Conservation (phyloP, 1,139 yeast species). For the Geotrichum aggregatum region DNA sequence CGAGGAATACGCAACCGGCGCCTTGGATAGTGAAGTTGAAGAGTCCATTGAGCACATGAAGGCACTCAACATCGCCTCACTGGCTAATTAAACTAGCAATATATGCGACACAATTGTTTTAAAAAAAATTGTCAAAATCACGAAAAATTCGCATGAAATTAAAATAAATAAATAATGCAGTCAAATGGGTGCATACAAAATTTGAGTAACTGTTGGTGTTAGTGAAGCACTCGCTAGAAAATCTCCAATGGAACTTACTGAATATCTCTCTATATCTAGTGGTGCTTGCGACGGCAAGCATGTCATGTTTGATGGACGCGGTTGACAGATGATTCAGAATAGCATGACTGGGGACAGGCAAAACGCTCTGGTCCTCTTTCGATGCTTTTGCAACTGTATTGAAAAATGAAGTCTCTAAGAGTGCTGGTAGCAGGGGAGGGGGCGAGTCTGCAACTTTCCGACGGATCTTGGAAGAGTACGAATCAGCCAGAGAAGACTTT, state of each 20-base stretch:
- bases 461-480: conserved; percentile 45
- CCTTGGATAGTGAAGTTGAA: conserved; percentile 78
- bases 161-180: not conserved
- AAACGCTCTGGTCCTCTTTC: conserved; percentile 57
- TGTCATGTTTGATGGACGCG: conserved; percentile 88
- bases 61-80: conserved; percentile 62
- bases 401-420: conserved; percentile 83
- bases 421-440: conserved; percentile 96
- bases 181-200: conserved; percentile 48
- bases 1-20: conserved; percentile 93
- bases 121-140: too few species aligned
- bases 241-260: conserved; percentile 8
- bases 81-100: conserved; percentile 19
- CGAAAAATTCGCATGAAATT: not conserved
- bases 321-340: conserved; percentile 92
- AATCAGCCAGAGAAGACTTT: conserved; percentile 36
- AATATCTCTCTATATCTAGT: conserved; percentile 82
- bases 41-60: conserved; percentile 82
- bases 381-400: conserved; percentile 59
- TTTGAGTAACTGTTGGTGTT: conserved; percentile 60
- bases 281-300: conserved; percentile 80
- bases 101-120: too few species aligned
- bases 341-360: conserved; percentile 92
- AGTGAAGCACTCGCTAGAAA: not conserved
- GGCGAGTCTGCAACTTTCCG: conserved; percentile 29